Evolutionary conservation across 176 grass and related monocot species (phyloP), one percentile per base, ranked within the genome.

Genomic region (Eragrostis curvula): DNA sequence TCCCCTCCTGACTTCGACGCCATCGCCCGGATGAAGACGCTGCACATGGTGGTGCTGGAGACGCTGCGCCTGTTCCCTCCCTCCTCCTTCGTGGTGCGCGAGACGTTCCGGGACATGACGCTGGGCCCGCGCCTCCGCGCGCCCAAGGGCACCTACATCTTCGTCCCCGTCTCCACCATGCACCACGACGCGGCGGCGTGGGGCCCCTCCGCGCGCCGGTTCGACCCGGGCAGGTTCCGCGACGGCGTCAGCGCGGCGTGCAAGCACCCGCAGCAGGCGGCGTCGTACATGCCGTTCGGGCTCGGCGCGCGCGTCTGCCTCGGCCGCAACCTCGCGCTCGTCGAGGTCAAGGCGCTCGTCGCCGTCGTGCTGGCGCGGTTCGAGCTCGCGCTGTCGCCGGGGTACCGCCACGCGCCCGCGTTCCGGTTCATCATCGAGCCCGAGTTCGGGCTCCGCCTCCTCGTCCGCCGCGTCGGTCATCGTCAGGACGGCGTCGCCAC

Each of bases 21-120:
- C 61, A 21, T 98, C 5, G 20, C 51, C 7, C 73, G 80, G 81
- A 88, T 98, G 79, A 76, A 60, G 81, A 95, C 51, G 36, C 73
- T 98, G 81, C 62, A 90, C 6, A 83, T 83, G 79, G 85, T 88
- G 32, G 89, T 94, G 42, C 91, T 88, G 74, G 91, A 94, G 85
- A 94, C 91, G 29, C 83, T 94, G 20, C 86, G 85, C 47, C 70
- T 94, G 41, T 94, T 90, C 83, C 91, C 91, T 5, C 88, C 88
- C 1, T 79, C 82, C 13, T 85, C 91, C 12, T 90, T 88, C 45
- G 85, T 94, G 24, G 91, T 85, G 63, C 83, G 91, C 20, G 91
- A 90, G 83, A 57, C 75, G 36, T 85, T 90, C 25, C 42, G 77
- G 0, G 91, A 90, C 62, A 90, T 94, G 79, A 14, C 29, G 70